These are phyloP conservation scores for Aspergillus affinis DNA, from an alignment of 495 filamentous ascomycete genomes.

Conservation along the genomic window DNA sequence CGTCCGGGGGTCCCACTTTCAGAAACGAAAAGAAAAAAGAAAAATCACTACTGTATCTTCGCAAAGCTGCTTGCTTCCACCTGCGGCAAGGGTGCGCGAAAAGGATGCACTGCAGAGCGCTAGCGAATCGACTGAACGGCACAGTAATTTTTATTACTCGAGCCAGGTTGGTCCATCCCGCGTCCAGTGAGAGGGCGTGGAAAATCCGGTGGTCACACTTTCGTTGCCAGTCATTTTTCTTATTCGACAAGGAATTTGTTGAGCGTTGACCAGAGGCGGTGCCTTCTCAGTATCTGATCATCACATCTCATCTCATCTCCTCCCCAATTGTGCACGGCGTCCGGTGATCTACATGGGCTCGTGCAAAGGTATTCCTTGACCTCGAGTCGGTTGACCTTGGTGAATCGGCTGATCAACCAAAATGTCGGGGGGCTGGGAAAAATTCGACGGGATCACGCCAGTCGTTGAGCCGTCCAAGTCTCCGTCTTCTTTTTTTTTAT, in stretches of 20 bases:
- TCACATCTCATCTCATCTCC: conserved; percentile 4
- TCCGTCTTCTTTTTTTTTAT: background rate
- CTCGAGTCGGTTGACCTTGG: background rate
- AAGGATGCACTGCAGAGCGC: background rate
- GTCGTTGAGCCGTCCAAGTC: conserved; percentile 1
- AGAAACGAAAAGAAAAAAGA: background rate
- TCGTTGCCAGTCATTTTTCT: background rate
- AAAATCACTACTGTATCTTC: background rate
- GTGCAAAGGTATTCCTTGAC: background rate
- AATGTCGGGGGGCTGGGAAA: conserved; percentile 14
- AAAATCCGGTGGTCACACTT: background rate
- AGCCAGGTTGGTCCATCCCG: background rate
- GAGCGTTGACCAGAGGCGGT: background rate
- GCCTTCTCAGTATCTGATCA: background rate
- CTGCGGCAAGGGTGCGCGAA: conserved; percentile 11
- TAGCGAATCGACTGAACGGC: conserved; percentile 3
- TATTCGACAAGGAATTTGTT: background rate
- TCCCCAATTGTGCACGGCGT: background rate
- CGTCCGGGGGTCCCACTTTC: background rate
- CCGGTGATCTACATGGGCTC: conserved; percentile 7
- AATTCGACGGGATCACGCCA: conserved; percentile 1
- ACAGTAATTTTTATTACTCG: background rate
- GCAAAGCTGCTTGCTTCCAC: conserved; percentile 1
- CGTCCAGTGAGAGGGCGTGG: background rate
- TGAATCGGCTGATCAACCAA: conserved; percentile 16